Base-by-base conservation (phyloP, 2,329 filamentous ascomycete genomes). In the Aspergillus neoniger region DNA sequence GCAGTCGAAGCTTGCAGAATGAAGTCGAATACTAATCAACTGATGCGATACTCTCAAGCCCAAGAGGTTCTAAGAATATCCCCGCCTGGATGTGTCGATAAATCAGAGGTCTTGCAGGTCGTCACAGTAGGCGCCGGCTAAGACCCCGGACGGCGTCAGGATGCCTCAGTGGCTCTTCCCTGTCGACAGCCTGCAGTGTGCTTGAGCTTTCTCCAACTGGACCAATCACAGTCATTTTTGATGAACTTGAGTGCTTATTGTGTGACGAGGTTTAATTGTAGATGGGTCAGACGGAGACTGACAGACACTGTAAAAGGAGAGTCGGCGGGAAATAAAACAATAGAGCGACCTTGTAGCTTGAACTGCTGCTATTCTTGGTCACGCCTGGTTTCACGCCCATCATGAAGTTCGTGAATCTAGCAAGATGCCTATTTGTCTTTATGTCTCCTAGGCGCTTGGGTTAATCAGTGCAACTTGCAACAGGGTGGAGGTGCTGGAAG, bases 81-180 rank as follows among this genome's bases (percentile, higher is more conserved):
- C 55, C 38, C 36, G 17, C 39, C 39, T 30, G 32, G 30, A 12
- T 7, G 44, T 49, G 59, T 55, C 43, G 59, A 55, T 61, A 61
- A 54, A 47, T 39, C 23, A 55, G 57, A 57, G 62, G 57, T 38
- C 53, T 59, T 53, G 52, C 36, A 58, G 58, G 50, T 63, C 59
- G 64, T 65, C 61, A 60, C 66, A 70, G 69, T 71, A 72, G 63
- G 70, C 69, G 70, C 70, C 65, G 66, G 60, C 52, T 41, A 43
- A 36, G 54, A 49, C 53, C 55, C 58, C 64, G 50, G 58, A 62
- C 65, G 63, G 70, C 70, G 70, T 65, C 65, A 64, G 58, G 60
- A 59, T 55, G 59, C 52, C 63, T 66, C 57, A 67, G 60, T 69
- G 67, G 67, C 57, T 67, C 57, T 32, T 65, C 44, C 53, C 48